Conservation (phyloP, 805 yeast species). For the Metahyphopichia silvanorum region DNA sequence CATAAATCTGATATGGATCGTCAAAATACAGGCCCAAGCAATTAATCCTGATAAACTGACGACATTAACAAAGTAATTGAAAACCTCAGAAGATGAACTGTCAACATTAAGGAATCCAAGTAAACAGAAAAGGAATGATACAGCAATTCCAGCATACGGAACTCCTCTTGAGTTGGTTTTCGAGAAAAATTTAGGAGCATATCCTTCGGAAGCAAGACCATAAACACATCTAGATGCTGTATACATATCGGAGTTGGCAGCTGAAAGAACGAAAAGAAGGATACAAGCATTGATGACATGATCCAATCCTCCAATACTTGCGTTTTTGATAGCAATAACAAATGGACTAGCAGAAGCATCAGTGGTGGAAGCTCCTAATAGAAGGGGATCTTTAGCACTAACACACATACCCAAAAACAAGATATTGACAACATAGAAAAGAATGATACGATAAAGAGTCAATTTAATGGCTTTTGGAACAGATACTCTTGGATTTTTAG, state of each 20-base stretch:
- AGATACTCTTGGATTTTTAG: conserved; percentile 54
- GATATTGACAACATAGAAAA: conserved; percentile 25
- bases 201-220: conserved; percentile 37
- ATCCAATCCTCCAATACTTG: conserved; percentile 55
- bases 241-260: conserved; percentile 42
- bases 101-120: conserved; percentile 56
- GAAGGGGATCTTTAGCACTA: conserved; percentile 19
- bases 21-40: conserved; percentile 55
- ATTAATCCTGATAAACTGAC: conserved; percentile 65
- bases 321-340: conserved; percentile 60
- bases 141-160: conserved; percentile 31
- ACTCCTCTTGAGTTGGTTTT: conserved; percentile 42
- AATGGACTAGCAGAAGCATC: conserved; percentile 65
- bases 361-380: conserved; percentile 18
- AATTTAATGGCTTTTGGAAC: conserved; percentile 42
- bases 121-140: conserved; percentile 37
- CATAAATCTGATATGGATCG: conserved; percentile 62
- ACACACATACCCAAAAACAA: conserved; percentile 39
- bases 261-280: conserved; percentile 53
- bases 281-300: conserved; percentile 62
- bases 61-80: conserved; percentile 64
- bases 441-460: conserved; percentile 24
- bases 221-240: conserved; percentile 42
- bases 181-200: conserved; percentile 34
- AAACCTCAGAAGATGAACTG: conserved; percentile 49